phyloP scores from a whole-genome alignment of 2,329 filamentous ascomycete genomes.

The Clonostachys rosea region DNA sequence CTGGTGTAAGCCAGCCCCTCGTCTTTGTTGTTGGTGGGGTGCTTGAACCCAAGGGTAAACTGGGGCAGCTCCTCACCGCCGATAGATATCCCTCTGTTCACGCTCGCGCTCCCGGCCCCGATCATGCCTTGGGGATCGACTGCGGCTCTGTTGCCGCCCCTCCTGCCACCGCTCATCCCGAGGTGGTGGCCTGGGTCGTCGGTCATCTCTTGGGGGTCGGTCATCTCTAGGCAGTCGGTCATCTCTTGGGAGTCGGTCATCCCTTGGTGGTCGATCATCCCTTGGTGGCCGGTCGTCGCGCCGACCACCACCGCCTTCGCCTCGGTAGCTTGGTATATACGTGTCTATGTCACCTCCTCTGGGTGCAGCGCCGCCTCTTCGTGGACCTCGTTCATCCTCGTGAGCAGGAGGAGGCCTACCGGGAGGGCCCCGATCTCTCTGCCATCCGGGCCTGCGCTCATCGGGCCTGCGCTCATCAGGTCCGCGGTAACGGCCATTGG shows the following conservation, averaged over 20 bases:
- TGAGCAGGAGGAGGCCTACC: conserved; percentile 24
- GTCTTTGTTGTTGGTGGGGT: too few relatives aligned
- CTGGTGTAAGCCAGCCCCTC: too few relatives aligned
- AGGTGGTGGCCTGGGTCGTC: conserved; percentile 15
- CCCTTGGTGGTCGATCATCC: conserved; percentile 15
- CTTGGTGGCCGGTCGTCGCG: conserved; percentile 16
- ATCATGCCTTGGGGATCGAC: conserved; percentile 29
- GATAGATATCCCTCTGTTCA: conserved; percentile 39
- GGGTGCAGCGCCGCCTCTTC: conserved; percentile 21
- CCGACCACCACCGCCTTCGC: conserved; percentile 19
- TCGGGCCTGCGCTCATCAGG: conserved; percentile 40
- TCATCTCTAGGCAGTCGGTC: conserved; percentile 10
- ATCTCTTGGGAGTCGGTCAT: conserved; percentile 13
- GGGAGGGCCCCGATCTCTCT: conserved; percentile 45
- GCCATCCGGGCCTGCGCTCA: conserved; percentile 49
- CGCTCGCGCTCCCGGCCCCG: conserved; percentile 34
- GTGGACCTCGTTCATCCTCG: conserved; percentile 31
- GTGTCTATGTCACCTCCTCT: conserved; percentile 35
- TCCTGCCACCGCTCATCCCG: conserved; percentile 33
- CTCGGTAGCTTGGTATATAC: conserved; percentile 43
- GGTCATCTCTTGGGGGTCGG: conserved; percentile 9
- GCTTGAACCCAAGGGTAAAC: too few relatives aligned
- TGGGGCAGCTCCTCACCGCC: conserved; percentile 33
- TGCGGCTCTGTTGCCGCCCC: conserved; percentile 31
- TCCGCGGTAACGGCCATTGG: conserved; percentile 37